phyloP scores from a whole-genome alignment of 208 protist species.

The Lotmaria passim region DNA sequence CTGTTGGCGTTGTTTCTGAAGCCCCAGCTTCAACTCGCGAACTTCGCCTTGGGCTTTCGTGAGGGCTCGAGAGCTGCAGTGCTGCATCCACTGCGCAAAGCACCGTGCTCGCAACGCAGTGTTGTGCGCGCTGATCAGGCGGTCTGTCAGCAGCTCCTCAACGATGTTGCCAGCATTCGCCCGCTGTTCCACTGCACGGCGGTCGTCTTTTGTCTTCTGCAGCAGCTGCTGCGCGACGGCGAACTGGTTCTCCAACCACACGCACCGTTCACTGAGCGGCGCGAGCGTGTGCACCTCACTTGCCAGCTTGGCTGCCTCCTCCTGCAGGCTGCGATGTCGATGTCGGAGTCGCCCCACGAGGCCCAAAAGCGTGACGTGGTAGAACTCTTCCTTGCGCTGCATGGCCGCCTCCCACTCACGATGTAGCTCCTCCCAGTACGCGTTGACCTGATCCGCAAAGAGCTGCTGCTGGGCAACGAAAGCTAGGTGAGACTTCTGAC shows the following conservation, averaged over 20 bases:
- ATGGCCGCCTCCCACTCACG: slow-evolving; percentile 1
- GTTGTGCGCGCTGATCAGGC: slow-evolving; percentile 3
- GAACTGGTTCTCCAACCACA: slow-evolving; percentile 33
- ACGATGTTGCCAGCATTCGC: slow-evolving; percentile 4
- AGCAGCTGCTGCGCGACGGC: slow-evolving; percentile 17
- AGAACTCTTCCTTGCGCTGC: slow-evolving; percentile 17
- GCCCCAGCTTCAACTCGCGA: not conserved
- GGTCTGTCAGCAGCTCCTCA: slow-evolving; percentile 20
- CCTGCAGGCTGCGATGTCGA: slow-evolving; percentile 15
- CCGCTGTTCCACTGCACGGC: not conserved
- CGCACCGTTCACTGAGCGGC: slow-evolving; percentile 40
- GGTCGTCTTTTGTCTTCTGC: slow-evolving; percentile 16
- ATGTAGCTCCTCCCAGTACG: slow-evolving; percentile 18
- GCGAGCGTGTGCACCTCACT: slow-evolving; percentile 33
- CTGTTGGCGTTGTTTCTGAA: slow-evolving; percentile 24
- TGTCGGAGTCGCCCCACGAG: slow-evolving; percentile 29
- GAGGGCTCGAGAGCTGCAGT: not conserved
- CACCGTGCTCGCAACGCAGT: slow-evolving; percentile 11
- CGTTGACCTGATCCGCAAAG: slow-evolving; percentile 1
- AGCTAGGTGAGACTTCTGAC: not conserved
- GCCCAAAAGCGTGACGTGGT: slow-evolving; percentile 7
- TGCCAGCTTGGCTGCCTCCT: slow-evolving; percentile 20
- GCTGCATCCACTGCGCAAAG: slow-evolving; percentile 31
- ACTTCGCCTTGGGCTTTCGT: not conserved
- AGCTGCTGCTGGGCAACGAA: not conserved